Conservation (phyloP, 1,139 yeast genomes). For the Saccharomyces hybrid region DNA sequence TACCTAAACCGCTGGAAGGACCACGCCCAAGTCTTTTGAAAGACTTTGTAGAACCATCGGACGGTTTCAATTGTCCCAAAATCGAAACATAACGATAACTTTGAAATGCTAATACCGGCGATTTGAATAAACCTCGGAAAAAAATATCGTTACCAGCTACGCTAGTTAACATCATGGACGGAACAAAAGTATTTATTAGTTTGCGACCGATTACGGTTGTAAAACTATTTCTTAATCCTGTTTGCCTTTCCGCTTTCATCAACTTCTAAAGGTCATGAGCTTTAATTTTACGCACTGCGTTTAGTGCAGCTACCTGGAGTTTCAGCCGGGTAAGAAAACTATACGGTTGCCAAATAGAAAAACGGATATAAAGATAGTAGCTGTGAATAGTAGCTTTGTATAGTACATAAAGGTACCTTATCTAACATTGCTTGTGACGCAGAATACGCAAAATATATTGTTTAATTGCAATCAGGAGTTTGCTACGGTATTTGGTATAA, state of each 20-base stretch:
- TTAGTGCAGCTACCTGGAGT: background rate
- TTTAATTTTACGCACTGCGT: background rate
- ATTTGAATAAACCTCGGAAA: background rate
- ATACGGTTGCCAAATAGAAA: background rate
- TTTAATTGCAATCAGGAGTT: background rate
- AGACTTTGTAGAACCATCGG: constrained; percentile 34
- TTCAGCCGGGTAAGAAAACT: background rate
- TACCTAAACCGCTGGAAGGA: constrained; percentile 88
- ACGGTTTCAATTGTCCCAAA: constrained; percentile 33
- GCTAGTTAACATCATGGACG: background rate
- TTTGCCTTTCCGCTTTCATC: background rate
- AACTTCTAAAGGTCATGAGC: background rate
- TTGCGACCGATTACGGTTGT: background rate
- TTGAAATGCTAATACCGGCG: background rate
- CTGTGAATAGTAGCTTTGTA: background rate
- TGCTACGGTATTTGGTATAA: background rate
- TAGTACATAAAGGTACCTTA: background rate
- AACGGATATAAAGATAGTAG: background rate
- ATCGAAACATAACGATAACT: constrained; percentile 29
- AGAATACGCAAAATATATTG: no score
- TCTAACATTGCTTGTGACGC: background rate
- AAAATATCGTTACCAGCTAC: background rate
- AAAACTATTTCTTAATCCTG: background rate
- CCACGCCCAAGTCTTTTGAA: constrained; percentile 90
- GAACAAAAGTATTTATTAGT: background rate